These are phyloP conservation scores for Leccinum aurantiacum DNA, from an alignment of 768 basidiomycete genomes.

Conservation along the genomic window DNA sequence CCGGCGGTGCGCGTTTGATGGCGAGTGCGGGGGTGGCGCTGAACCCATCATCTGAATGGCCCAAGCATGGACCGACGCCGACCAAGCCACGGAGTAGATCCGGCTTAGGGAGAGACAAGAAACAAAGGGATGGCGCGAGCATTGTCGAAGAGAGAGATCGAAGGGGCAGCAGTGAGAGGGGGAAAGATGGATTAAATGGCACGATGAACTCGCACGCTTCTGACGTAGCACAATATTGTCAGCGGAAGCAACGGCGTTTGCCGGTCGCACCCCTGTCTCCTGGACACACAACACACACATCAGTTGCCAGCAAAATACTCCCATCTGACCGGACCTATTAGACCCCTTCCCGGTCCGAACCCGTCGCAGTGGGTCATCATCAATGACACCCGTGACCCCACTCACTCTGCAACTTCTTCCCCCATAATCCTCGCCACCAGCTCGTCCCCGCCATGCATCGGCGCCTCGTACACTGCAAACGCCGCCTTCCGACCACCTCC, in stretches of 20 bases:
- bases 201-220: neutral
- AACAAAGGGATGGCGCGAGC: neutral
- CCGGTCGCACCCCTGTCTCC: no score
- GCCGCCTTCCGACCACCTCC: conserved; percentile 42
- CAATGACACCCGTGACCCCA: neutral
- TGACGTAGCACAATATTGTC: neutral
- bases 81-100: neutral
- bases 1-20: neutral
- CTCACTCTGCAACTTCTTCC: conserved; percentile 31
- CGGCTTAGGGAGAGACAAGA: neutral
- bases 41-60: neutral
- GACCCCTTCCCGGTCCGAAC: neutral
- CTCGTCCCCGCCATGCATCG: conserved; percentile 62
- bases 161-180: neutral
- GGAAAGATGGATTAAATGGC: neutral
- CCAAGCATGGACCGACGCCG: neutral
- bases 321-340: neutral
- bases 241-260: no score
- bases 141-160: neutral
- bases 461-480: conserved; percentile 78
- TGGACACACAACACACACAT: neutral
- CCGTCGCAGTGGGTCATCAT: neutral
- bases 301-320: neutral
- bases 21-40: neutral
- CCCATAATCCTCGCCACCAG: conserved; percentile 69